These are phyloP conservation scores for Pyrrhoderma lamaoense DNA, from an alignment of 1,284 basidiomycete genomes.

Conservation along the genomic window DNA sequence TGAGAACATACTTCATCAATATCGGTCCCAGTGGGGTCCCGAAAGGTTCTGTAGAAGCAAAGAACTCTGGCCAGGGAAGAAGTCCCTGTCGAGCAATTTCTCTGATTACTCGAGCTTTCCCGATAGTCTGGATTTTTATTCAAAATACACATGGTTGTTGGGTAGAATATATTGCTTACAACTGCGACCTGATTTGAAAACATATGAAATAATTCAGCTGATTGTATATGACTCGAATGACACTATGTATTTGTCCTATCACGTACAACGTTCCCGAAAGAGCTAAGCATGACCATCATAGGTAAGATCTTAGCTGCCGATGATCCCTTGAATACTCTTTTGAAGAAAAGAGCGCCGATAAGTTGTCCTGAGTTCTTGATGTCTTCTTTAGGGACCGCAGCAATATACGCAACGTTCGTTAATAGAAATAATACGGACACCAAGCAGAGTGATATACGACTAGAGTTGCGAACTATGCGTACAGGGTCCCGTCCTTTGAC, in stretches of 20 bases:
- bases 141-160: neutral
- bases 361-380: constrained; percentile 37
- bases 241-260: too few species aligned
- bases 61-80: constrained; percentile 36
- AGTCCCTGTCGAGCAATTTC: constrained; percentile 36
- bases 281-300: constrained; percentile 35
- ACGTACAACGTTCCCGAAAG: constrained; percentile 35
- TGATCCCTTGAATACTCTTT: constrained; percentile 40
- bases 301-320: constrained; percentile 33
- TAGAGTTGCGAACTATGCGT: constrained; percentile 37
- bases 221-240: too few species aligned
- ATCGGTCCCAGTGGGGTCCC: constrained; percentile 41
- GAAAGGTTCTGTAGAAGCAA: constrained; percentile 39
- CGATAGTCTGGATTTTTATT: constrained; percentile 29
- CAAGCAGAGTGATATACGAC: constrained; percentile 35
- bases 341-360: constrained; percentile 44
- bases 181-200: constrained; percentile 21
- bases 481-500: constrained; percentile 31
- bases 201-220: too few species aligned
- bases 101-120: constrained; percentile 40
- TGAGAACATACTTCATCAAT: constrained; percentile 39
- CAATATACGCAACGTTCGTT: constrained; percentile 37
- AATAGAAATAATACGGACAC: constrained; percentile 41
- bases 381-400: constrained; percentile 36
- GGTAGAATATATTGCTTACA: constrained; percentile 16